A percentile compares a stretch with the other conserved stretches of the same genome.
Evolutionary conservation across 495 filamentous ascomycete species (phyloP).

Genomic region (Talaromyces borbonicus): DNA sequence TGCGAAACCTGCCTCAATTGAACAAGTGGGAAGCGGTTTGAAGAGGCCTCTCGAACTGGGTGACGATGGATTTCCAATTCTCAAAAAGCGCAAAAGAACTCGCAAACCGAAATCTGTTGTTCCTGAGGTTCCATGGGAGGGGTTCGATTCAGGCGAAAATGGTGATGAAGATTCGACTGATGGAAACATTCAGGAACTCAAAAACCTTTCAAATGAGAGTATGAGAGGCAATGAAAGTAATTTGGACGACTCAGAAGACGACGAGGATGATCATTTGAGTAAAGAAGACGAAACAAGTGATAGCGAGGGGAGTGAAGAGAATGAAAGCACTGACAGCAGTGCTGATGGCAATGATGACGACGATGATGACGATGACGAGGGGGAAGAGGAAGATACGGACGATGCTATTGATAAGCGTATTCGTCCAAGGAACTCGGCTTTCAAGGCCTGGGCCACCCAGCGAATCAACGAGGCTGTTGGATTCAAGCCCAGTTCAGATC

Average conservation of each 20-base stretch:
- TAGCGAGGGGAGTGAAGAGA: constrained; percentile 8
- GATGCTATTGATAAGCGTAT: constrained; percentile 20
- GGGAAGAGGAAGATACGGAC: constrained; percentile 18
- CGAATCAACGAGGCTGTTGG: constrained; percentile 69
- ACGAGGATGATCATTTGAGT: constrained; percentile 12
- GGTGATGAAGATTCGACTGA: constrained; percentile 11
- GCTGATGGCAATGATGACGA: constrained; percentile 12
- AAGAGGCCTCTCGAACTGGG: constrained; percentile 79
- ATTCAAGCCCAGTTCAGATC: constrained; percentile 42
- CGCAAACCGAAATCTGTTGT: constrained; percentile 22
- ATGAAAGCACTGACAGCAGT: no score
- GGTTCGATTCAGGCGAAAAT: constrained; percentile 41
- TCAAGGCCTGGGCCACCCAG: constrained; percentile 86
- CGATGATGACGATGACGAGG: constrained; percentile 15
- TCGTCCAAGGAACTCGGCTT: constrained; percentile 53
- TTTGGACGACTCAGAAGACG: neutral
- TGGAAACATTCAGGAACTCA: constrained; percentile 13
- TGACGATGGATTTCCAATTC: constrained; percentile 63
- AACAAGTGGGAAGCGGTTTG: constrained; percentile 61
- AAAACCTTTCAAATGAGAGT: neutral
- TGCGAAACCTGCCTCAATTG: constrained; percentile 12
- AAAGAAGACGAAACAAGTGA: constrained; percentile 8
- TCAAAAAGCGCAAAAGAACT: constrained; percentile 55
- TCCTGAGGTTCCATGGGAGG: constrained; percentile 48
- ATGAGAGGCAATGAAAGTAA: neutral